A percentile compares a stretch with the other conserved stretches of the same genome.
phyloP scores from a whole-genome alignment of 78 protist species.

The Acrasis kona region DNA sequence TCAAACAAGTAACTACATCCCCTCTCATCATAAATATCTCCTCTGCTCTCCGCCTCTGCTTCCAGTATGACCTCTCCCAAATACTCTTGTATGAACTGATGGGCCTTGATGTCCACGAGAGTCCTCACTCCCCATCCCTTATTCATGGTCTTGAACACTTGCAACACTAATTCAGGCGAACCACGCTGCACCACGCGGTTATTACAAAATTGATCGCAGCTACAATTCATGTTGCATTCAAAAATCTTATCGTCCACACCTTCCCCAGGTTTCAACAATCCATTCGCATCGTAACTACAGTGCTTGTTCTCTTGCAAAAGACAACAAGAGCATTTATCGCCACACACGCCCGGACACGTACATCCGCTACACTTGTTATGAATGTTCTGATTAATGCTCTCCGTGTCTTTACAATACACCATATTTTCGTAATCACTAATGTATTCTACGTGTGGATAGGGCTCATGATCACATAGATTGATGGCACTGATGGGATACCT shows the following conservation, averaged over 20 bases:
- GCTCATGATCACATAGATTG: too few relatives aligned
- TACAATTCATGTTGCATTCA: background rate
- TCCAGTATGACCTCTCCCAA: background rate
- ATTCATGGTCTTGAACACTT: background rate
- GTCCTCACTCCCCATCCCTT: background rate
- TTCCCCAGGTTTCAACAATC: too few relatives aligned
- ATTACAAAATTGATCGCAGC: background rate
- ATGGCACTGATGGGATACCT: too few relatives aligned
- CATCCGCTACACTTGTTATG: too few relatives aligned
- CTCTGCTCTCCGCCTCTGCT: background rate
- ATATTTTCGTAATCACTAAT: too few relatives aligned
- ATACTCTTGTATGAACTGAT: background rate
- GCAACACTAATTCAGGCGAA: background rate
- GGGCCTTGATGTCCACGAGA: background rate
- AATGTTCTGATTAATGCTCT: too few relatives aligned
- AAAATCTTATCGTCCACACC: background rate
- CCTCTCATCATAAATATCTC: background rate
- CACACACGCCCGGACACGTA: too few relatives aligned
- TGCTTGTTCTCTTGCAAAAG: too few relatives aligned
- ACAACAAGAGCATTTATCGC: too few relatives aligned
- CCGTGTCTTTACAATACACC: too few relatives aligned
- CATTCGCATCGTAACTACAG: too few relatives aligned
- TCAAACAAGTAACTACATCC: constrained; percentile 1
- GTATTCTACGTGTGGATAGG: too few relatives aligned
- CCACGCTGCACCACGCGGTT: background rate